Percentiles rank a stretch among this genome's conserved stretches.
Conservation (phyloP, 202 grass and related monocot species). For the Zizania palustris region DNA sequence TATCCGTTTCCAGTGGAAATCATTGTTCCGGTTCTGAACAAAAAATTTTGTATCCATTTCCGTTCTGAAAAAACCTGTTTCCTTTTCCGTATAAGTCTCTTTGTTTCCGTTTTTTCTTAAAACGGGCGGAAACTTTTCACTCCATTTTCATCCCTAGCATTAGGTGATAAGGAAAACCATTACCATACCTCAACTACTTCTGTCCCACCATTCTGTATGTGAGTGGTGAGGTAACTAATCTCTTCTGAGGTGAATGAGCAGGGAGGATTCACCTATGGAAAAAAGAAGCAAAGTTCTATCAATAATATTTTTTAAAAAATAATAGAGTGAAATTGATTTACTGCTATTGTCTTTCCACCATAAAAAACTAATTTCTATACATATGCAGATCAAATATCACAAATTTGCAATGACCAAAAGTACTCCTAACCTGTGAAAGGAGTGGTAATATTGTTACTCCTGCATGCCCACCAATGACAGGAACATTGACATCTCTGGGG, state of each 20-base stretch:
- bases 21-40: too few species aligned
- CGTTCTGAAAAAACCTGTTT: too few species aligned
- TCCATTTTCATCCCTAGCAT: neutral
- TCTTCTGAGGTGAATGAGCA: slow-evolving; percentile 84
- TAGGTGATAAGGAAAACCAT: slow-evolving; percentile 35
- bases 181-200: slow-evolving; percentile 93
- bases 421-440: slow-evolving; percentile 71
- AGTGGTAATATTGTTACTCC: slow-evolving; percentile 91
- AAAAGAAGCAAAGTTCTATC: slow-evolving; percentile 21
- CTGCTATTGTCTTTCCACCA: neutral
- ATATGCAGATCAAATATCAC: neutral
- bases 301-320: neutral
- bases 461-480: slow-evolving; percentile 92
- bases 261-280: slow-evolving; percentile 63
- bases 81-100: too few species aligned
- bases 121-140: too few species aligned
- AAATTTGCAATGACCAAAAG: slow-evolving; percentile 6
- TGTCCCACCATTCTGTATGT: slow-evolving; percentile 97
- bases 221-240: slow-evolving; percentile 72
- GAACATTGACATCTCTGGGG: slow-evolving; percentile 82
- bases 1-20: too few species aligned
- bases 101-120: too few species aligned
- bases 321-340: neutral
- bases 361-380: neutral
- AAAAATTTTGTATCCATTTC: too few species aligned